These are phyloP conservation scores for Berkeleyomyces basicola DNA, from an alignment of 2,329 filamentous ascomycete species.

Conservation along the genomic window DNA sequence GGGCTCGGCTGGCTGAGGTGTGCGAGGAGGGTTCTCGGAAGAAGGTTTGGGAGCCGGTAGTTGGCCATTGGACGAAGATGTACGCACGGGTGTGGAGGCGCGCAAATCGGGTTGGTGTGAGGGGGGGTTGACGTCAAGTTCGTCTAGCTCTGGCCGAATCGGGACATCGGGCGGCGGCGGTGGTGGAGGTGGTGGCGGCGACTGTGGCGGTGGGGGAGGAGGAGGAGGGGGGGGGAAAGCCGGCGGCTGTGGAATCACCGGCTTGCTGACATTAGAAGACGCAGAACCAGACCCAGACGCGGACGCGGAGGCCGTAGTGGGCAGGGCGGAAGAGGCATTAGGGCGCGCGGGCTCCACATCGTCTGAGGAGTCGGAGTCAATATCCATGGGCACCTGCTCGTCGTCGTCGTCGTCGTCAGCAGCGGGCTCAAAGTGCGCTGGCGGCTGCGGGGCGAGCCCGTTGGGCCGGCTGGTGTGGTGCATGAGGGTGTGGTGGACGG, in stretches of 20 bases:
- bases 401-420: not conserved
- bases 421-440: not conserved
- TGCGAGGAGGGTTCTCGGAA: not conserved
- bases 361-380: slow-evolving; percentile 5
- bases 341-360: not conserved
- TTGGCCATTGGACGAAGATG: not conserved
- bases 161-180: not conserved
- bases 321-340: not conserved
- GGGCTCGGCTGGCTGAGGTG: not conserved
- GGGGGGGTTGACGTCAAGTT: not conserved
- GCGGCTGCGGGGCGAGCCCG: not conserved
- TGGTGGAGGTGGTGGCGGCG: not conserved
- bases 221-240: not conserved
- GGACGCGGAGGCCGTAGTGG: not conserved
- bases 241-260: not conserved
- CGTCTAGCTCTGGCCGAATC: not conserved
- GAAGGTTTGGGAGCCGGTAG: not conserved
- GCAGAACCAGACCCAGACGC: not conserved
- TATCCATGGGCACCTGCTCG: slow-evolving; percentile 12
- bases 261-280: not conserved
- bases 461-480: not conserved
- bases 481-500: not conserved
- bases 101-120: not conserved
- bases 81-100: not conserved
- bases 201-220: no score